Percentiles rank a stretch among this genome's conserved stretches.
phyloP scores from a whole-genome alignment of 257 asterid species.

The Solanum dulcamara region DNA sequence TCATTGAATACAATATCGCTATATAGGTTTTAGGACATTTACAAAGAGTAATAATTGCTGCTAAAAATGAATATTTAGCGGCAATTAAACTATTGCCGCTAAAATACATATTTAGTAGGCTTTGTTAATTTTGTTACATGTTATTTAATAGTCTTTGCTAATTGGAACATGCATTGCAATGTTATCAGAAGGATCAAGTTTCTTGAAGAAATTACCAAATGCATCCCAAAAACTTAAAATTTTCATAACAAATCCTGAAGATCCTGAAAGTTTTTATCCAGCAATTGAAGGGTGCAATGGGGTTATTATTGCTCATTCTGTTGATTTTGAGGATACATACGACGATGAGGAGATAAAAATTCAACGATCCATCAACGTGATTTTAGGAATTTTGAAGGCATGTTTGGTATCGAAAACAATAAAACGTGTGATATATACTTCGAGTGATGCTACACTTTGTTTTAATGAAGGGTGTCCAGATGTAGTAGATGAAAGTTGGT shows the following conservation, averaged over 20 bases:
- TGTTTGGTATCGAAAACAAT: conserved; percentile 27
- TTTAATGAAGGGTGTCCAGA: not conserved
- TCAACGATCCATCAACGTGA: not conserved
- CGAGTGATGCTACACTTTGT: conserved; percentile 12
- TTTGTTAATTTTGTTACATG: not conserved
- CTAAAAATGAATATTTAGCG: too few species aligned
- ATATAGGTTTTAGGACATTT: too few species aligned
- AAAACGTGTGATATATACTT: conserved; percentile 35
- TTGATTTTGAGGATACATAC: not conserved
- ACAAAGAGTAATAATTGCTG: too few species aligned
- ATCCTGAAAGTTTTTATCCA: not conserved
- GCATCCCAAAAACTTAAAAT: not conserved
- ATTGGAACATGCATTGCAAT: not conserved
- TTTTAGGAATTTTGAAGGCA: not conserved
- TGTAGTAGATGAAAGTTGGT: conserved; percentile 18
- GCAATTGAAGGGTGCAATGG: not conserved
- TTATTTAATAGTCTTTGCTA: not conserved
- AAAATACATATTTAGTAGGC: too few species aligned
- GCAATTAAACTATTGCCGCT: too few species aligned
- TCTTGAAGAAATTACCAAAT: not conserved
- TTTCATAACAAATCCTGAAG: not conserved
- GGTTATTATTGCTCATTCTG: not conserved
- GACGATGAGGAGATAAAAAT: not conserved
- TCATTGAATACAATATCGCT: too few species aligned
- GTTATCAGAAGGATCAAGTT: not conserved